phyloP scores from a whole-genome alignment of 1,139 yeast genomes.

The Zygoascus sp. region DNA sequence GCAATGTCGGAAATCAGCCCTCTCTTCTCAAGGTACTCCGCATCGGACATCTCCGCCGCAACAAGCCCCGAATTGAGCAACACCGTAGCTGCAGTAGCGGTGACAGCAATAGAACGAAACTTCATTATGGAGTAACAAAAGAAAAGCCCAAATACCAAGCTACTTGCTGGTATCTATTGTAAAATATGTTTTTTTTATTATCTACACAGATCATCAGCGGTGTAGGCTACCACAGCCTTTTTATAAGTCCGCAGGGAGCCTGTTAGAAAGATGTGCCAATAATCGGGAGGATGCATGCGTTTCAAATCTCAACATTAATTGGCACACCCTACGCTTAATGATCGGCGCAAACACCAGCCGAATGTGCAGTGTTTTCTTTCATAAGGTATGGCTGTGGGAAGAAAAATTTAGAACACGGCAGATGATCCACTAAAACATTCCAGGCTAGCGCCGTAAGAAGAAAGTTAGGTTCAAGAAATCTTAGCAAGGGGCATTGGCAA shows the following conservation, averaged over 20 bases:
- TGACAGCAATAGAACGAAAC: not conserved
- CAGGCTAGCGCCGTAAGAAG: too few relatives aligned
- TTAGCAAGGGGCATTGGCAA: too few relatives aligned
- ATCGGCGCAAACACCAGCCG: not conserved
- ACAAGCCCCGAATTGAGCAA: not conserved
- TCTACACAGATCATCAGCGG: too few relatives aligned
- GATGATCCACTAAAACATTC: too few relatives aligned
- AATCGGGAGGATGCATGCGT: not conserved
- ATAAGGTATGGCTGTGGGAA: too few relatives aligned
- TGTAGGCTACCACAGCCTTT: too few relatives aligned
- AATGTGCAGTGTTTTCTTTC: too few relatives aligned
- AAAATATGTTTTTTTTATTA: too few relatives aligned
- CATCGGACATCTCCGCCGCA: constrained; percentile 3
- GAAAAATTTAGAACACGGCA: too few relatives aligned
- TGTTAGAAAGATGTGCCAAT: not conserved
- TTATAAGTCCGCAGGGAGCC: not conserved
- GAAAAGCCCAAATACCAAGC: too few relatives aligned
- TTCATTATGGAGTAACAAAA: not conserved
- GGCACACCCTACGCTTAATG: not conserved
- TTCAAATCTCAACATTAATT: not conserved
- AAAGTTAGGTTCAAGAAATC: too few relatives aligned
- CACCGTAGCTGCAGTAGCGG: not conserved
- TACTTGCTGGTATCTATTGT: too few relatives aligned
- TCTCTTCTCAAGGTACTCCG: not conserved
- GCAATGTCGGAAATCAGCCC: constrained; percentile 4